Conservation (phyloP, 2,329 filamentous ascomycete species). For the Conoideocrella luteorostrata region DNA sequence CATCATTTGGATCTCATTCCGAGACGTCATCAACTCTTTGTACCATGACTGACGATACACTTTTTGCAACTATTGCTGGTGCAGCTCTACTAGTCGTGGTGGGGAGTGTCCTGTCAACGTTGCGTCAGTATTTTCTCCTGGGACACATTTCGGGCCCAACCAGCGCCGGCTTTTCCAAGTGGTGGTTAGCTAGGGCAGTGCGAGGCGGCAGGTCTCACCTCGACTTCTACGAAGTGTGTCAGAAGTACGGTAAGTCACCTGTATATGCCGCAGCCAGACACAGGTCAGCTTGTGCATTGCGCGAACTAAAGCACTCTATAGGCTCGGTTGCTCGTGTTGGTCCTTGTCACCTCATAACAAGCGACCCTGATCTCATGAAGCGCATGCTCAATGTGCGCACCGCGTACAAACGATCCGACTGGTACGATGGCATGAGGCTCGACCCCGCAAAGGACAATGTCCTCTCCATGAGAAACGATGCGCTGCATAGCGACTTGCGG, state of each 20-base stretch:
- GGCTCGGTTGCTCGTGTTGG: constrained; percentile 26
- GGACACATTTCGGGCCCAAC: constrained; percentile 34
- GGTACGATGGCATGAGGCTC: constrained; percentile 44
- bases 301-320: too few species aligned
- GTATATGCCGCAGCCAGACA: too few species aligned
- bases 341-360: constrained; percentile 40
- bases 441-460: constrained; percentile 44
- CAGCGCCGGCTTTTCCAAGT: constrained; percentile 30
- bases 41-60: too few species aligned
- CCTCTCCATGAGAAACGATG: constrained; percentile 42
- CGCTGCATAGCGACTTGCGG: constrained; percentile 32
- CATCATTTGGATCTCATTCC: too few species aligned
- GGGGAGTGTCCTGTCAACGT: not conserved
- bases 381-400: constrained; percentile 32
- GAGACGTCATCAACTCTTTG: too few species aligned
- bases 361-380: constrained; percentile 36
- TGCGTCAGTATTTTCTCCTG: constrained; percentile 27
- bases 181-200: constrained; percentile 29
- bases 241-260: constrained; percentile 25
- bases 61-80: too few species aligned
- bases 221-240: constrained; percentile 27
- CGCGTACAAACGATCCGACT: constrained; percentile 28
- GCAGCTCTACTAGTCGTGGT: too few species aligned
- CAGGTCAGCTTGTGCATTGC: too few species aligned
- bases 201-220: constrained; percentile 26